A percentile compares a stretch with the other conserved stretches of the same genome.
These are phyloP conservation scores for Euryodendron excelsum DNA, from an alignment of 148 eudicot species.

Conservation along the genomic window DNA sequence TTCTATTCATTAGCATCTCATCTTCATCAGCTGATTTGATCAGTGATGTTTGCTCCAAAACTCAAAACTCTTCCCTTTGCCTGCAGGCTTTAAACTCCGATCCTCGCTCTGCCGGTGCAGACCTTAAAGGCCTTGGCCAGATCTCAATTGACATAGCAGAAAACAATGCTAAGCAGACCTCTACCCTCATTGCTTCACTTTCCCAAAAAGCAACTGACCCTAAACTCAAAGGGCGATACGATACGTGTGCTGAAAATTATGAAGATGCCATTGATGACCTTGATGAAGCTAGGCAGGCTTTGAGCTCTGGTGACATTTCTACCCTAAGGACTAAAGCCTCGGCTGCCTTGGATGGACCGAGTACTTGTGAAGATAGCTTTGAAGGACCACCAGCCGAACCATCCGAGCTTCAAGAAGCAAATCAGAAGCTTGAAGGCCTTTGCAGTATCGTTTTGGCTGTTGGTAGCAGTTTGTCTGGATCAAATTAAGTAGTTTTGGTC, in stretches of 20 bases:
- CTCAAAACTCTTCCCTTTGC: slow-evolving; percentile 6
- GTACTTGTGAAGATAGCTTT: slow-evolving; percentile 16
- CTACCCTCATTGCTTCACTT: neutral
- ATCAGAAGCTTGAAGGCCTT: slow-evolving; percentile 9
- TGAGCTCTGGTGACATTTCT: neutral
- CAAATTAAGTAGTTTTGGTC: no score
- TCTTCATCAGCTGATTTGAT: neutral
- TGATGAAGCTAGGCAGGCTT: neutral
- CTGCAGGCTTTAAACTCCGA: neutral
- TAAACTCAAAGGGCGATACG: neutral
- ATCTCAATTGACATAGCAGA: slow-evolving; percentile 14
- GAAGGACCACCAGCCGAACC: slow-evolving; percentile 17
- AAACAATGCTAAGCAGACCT: neutral
- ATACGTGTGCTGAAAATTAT: slow-evolving; percentile 3
- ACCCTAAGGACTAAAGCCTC: slow-evolving; percentile 5
- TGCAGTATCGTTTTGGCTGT: slow-evolving; percentile 2
- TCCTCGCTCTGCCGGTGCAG: neutral
- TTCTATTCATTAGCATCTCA: neutral
- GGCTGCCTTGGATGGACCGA: slow-evolving; percentile 2
- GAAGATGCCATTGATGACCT: neutral
- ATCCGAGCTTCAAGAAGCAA: slow-evolving; percentile 3
- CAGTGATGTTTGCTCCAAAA: neutral
- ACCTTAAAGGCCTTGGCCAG: slow-evolving; percentile 13
- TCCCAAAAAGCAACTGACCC: neutral
- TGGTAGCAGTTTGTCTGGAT: no score